These are phyloP conservation scores for Solanum piurae DNA, from an alignment of 257 asterid species.

Conservation along the genomic window DNA sequence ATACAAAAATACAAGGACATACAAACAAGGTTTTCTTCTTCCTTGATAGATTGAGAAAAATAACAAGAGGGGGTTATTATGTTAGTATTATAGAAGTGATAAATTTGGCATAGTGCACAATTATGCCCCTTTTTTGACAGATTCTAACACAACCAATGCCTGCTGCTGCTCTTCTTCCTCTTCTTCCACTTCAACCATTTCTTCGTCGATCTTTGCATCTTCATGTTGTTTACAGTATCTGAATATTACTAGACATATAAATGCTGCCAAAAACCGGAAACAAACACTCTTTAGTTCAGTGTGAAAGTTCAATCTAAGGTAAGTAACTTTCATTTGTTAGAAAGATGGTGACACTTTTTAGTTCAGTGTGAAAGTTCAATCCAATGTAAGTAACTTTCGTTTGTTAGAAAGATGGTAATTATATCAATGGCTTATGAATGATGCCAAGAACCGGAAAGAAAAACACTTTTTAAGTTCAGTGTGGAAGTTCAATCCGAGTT, in stretches of 20 bases:
- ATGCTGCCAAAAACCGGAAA: constrained; percentile 45
- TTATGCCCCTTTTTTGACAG: neutral
- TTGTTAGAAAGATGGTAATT: neutral
- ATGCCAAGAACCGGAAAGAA: constrained; percentile 29
- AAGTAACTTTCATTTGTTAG: neutral
- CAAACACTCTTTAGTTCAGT: neutral
- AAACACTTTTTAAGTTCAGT: neutral
- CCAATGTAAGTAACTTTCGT: neutral
- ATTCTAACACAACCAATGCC: constrained; percentile 45
- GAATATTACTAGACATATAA: constrained; percentile 65
- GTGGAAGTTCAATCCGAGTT: neutral
- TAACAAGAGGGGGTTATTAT: neutral
- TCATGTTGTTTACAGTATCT: constrained; percentile 50
- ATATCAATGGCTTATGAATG: constrained; percentile 25
- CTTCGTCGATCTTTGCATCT: constrained; percentile 28
- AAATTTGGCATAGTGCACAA: neutral
- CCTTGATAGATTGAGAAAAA: neutral
- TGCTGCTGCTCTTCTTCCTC: constrained; percentile 19
- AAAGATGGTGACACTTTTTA: neutral
- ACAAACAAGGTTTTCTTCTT: neutral
- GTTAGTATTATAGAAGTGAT: neutral
- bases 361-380: neutral
- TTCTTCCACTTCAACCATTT: neutral
- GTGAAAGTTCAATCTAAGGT: neutral
- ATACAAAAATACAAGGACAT: neutral